phyloP scores from a whole-genome alignment of 495 filamentous ascomycete genomes.

The Bacidia rubella region DNA sequence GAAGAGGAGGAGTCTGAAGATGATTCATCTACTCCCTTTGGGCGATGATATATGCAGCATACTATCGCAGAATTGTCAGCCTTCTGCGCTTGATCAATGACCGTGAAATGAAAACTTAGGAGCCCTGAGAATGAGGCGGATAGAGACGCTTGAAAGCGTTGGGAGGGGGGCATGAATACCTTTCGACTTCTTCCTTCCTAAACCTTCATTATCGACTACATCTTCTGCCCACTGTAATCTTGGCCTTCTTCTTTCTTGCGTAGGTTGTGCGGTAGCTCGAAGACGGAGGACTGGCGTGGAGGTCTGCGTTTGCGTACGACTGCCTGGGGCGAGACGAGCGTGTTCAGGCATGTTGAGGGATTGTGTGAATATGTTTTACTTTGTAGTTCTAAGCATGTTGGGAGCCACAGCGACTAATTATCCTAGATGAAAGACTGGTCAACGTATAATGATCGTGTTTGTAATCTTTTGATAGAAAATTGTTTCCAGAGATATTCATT shows the following conservation, averaged over 20 bases:
- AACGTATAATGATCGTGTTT: no score
- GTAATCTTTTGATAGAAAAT: no score
- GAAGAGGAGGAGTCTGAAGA: conserved; percentile 53
- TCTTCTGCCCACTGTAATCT: conserved; percentile 82
- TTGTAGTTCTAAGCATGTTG: no score
- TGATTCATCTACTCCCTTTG: conserved; percentile 71
- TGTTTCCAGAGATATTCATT: no score
- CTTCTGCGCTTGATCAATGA: no score
- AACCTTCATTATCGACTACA: conserved; percentile 90
- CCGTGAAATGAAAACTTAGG: no score
- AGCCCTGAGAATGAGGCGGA: no score
- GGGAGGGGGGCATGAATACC: conserved; percentile 39
- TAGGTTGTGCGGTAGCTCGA: conserved; percentile 8
- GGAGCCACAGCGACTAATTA: no score
- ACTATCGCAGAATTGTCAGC: conserved; percentile 36
- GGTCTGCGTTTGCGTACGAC: conserved; percentile 6
- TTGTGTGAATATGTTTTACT: no score
- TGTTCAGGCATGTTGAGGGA: not conserved
- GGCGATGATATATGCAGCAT: conserved; percentile 95
- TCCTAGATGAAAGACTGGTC: no score
- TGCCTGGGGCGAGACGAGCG: not conserved
- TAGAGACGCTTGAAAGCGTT: no score
- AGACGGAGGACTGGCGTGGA: conserved; percentile 16
- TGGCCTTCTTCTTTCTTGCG: conserved; percentile 18
- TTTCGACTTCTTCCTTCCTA: conserved; percentile 90